Evolutionary conservation across 805 yeast species (phyloP).

Genomic region (Zygosaccharomyces rouxii): DNA sequence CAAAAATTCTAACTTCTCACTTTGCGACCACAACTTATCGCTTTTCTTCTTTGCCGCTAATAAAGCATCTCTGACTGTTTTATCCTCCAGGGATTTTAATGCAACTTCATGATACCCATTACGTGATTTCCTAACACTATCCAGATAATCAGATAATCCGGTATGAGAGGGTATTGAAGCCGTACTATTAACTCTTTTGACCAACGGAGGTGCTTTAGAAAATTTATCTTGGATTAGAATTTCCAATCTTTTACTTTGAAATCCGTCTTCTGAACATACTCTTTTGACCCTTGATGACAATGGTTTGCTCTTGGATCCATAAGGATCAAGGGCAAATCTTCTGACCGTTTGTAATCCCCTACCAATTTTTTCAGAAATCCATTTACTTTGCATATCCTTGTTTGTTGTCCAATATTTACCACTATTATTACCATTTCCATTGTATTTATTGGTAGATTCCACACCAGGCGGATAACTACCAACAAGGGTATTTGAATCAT

Average conservation of each 20-base stretch:
- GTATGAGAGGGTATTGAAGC: constrained; percentile 1
- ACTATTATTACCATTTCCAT: neutral
- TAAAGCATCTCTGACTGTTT: constrained; percentile 3
- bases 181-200: constrained; percentile 3
- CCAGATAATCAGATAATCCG: constrained; percentile 7
- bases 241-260: constrained; percentile 1
- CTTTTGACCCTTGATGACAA: constrained; percentile 6
- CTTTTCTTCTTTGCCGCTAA: constrained; percentile 7
- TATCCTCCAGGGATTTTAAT: constrained; percentile 4
- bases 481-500: neutral
- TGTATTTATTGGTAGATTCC: neutral
- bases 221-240: neutral
- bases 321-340: constrained; percentile 7
- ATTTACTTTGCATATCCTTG: constrained; percentile 16
- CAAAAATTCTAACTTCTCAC: constrained; percentile 10
- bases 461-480: neutral
- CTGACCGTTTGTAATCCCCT: constrained; percentile 15
- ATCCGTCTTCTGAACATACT: constrained; percentile 5
- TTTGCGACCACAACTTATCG: constrained; percentile 8
- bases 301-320: constrained; percentile 2
- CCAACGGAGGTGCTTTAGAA: constrained; percentile 4
- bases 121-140: constrained; percentile 2
- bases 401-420: constrained; percentile 11
- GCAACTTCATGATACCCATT: constrained; percentile 5
- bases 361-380: constrained; percentile 14